A percentile compares a stretch with the other conserved stretches of the same genome.
phyloP scores from a whole-genome alignment of 345 rosid genomes.

The Laguncularia racemosa region DNA sequence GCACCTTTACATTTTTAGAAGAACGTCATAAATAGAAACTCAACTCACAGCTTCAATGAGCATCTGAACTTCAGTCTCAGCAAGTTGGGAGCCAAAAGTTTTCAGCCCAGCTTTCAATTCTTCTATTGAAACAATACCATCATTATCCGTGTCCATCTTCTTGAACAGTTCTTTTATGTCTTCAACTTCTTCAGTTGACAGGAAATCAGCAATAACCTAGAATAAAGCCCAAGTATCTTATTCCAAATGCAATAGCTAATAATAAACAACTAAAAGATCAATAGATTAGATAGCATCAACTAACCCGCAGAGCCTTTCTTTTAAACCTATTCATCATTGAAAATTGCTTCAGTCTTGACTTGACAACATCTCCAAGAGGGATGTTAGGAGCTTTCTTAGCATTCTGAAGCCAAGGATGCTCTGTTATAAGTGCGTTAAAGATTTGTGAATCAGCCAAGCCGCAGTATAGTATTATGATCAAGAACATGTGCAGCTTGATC shows the following conservation, averaged over 20 bases:
- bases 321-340: constrained; percentile 99
- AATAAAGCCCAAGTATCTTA: constrained; percentile 7
- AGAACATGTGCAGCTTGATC: constrained; percentile 1
- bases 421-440: constrained; percentile 25
- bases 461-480: constrained; percentile 8
- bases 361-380: constrained; percentile 98
- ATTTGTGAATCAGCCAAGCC: too few relatives aligned
- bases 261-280: constrained; percentile 4
- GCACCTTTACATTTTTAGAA: not conserved
- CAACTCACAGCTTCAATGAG: constrained; percentile 90
- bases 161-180: constrained; percentile 88
- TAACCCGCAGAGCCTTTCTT: constrained; percentile 96
- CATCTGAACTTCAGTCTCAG: constrained; percentile 92
- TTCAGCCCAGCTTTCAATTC: constrained; percentile 89
- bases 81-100: constrained; percentile 73
- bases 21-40: constrained; percentile 6
- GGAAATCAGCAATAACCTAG: constrained; percentile 95
- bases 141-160: constrained; percentile 89
- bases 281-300: constrained; percentile 21
- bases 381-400: constrained; percentile 96
- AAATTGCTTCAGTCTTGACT: constrained; percentile 92
- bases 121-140: constrained; percentile 79
- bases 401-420: constrained; percentile 97
- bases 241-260: not conserved
- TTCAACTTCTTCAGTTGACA: constrained; percentile 84